Base-by-base conservation (phyloP, 2,329 filamentous ascomycete species). In the Colletotrichum horii region DNA sequence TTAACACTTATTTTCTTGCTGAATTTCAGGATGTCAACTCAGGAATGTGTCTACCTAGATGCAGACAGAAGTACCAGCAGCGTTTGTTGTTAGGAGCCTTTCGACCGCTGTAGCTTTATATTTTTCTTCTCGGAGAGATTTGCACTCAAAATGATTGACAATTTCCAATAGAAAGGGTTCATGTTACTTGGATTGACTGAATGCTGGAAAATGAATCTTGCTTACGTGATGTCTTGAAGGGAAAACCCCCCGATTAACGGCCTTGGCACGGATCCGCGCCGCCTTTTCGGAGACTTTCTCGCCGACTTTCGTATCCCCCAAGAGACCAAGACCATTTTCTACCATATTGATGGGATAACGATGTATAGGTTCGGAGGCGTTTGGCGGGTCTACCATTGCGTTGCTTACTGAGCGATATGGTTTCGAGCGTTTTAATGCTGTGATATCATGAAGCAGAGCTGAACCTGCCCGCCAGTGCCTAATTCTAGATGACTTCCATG, bases 271-370 rank as follows among this genome's bases (percentile, higher is more conserved):
- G 61, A 14, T 0, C 1, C 16, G 3, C 24, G 36, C 22, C 24
- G 36, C 38, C 4, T 52, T 52, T 52, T 24, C 62, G 62, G 38
- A n/a, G 62, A 66, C 62, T 66, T 66, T 52, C n/a, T 52, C 62
- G 62, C 62, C 26, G 62, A 66, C 62, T 52, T 66, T 16, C n/a
- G 22, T 22, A 12, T 48, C 5, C 38, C 6, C 38, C 5, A 7
- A 48, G 38, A n/a, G 3, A 19, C 38, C 38, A 12, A n/a, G 38
- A 3, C 9, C 19, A 48, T 48, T 48, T 43, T 48, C 9, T 7
- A 2, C 38, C 38, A n/a, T 7, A 22, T 4, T 4, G 2, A 19
- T 48, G 0, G 3, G 38, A 12, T 12, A 11, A 48, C 22, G 38
- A n/a, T 6, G 9, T n/a, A 22, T 5, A 48, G 38, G 9, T 48